Base-by-base conservation (phyloP, 345 rosid species). In the Arabidopsis thaliana region DNA sequence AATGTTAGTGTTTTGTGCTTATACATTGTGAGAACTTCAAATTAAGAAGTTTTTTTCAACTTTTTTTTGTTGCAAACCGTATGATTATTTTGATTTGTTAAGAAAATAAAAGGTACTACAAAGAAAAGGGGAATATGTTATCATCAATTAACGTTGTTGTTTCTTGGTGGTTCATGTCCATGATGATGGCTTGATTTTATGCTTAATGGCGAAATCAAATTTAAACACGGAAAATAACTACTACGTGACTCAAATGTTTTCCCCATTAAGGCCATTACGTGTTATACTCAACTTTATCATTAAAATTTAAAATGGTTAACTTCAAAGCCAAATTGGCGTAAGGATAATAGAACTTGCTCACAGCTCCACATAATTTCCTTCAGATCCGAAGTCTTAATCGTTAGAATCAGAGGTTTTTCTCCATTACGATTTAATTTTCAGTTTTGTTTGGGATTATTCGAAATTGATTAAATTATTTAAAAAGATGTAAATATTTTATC, bases 171-270 rank as follows among this genome's bases (percentile, higher is more conserved):
- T 5, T 16, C 20, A 16, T 16, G 20, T 16, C 20, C 20, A 16
- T 37, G 48, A 40, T 60, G 11, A n/a, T n/a, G 60, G 32, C 32
- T 28, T 28, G n/a, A 25, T 64, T 34, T 48, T 44, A 65, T 49
- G 70, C 32, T 20, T 4, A 51, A 51, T 13, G n/a, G 32, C 20
- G 5, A n/a, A 70, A 46, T 32, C 42, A 45, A 45, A 69, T 22
- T 69, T 23, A 65, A 58, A 58, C 46, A 58, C 74, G 46, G n/a
- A 45, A 45, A n/a, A 30, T 6, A 56, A 45, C 56, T 33, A 32
- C 5, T 14, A 33, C 34, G 65, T 33, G 56, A 57, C 55, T 32
- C 51, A 28, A 40, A 9, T 41, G 62, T 67, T 53, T 68, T 28
- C 32, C 7, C 51, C 16, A n/a, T 24, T 52, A 0, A 3, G 8